Evolutionary conservation across 106 monocot genomes (phyloP), one percentile per base, ranked within the genome.

Genomic region (Vanilla planifolia): DNA sequence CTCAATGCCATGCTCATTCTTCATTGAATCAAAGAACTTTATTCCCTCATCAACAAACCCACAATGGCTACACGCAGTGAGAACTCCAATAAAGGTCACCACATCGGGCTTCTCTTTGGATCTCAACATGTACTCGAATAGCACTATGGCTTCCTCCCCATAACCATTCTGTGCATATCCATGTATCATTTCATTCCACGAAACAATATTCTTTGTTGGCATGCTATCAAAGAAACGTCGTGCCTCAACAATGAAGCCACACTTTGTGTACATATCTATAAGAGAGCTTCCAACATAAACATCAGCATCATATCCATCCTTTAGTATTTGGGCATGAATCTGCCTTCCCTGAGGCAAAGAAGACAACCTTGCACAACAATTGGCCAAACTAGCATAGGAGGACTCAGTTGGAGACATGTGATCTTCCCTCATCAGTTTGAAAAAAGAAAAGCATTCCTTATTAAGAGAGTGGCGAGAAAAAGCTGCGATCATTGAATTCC

Each of bases 141-240:
- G 64, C 47, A 76, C 69, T 6, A 96, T 62, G 15, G 90, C 89
- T 35, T 63, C 60, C 24, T 69, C 36, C 8, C 86, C 82, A 42
- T 22, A 40, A 1, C 90, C 95, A 75, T 89, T 95, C 56, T 95
- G 89, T 15, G 94, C 85, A 44, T 95, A 95, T 0, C 89, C 85
- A 68, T 89, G 94, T 71, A 95, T 89, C 86, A 95, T 89, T 63
- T 95, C 94, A 70, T 95, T 95, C 94, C 94, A 95, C 1, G 89
- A 85, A 20, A 95, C 78, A 27, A 82, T 69, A 50, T 95, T 95
- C 53, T 74, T 95, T 19, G n/a, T 23, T 1, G 73, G 75, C 85
- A 89, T 83, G 62, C 9, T 24, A 55, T 86, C 68, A 28, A 95
- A 95, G 35, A 89, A 77, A 3, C 33, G 1, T 0, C 75, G 65